Base-by-base conservation (phyloP, 371 early-diverging fungal species). In the Neoconidiobolus thromboides region DNA sequence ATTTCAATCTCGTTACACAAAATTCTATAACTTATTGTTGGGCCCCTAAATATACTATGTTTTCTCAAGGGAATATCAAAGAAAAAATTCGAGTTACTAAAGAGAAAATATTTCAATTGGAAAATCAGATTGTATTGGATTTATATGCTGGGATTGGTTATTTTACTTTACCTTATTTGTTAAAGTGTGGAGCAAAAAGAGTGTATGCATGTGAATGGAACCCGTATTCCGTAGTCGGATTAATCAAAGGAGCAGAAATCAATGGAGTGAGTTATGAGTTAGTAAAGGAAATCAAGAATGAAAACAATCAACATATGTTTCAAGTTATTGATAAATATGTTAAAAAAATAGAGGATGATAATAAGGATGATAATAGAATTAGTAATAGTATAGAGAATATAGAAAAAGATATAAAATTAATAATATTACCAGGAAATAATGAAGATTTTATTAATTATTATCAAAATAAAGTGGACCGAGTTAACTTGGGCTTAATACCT, bases 171-270 rank as follows among this genome's bases (percentile, higher is more conserved):
- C 71, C 73, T 7, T 72, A 70, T 53, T 55, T 71, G 44, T 15
- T 71, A 14, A 67, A 69, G 59, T 62, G 67, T 1, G 65, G 65
- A 0, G 73, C 72, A n/a, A 62, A 57, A 6, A 15, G 41, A 7
- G 69, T 73, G 4, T 70, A 70, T 49, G 73, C 73, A 5, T 73
- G 73, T 48, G 73, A 73, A 58, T 65, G 66, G 69, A 73, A 73
- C 48, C 64, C 67, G 0, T 73, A 69, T 68, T 71, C 72, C 41
- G 68, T 73, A 1, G 55, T 71, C 41, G 73, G 73, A 9, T 46
- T 73, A 6, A 43, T 62, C 3, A 50, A 62, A 39, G 72, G 72
- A 0, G 67, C 71, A 1, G 48, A 12, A 9, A 54, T 48, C 46
- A 71, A 69, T 43, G 60, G 50, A 1, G 55, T 73, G 26, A 15